phyloP scores from a whole-genome alignment of 768 basidiomycete genomes.

The Cyclocybe cylindracea region DNA sequence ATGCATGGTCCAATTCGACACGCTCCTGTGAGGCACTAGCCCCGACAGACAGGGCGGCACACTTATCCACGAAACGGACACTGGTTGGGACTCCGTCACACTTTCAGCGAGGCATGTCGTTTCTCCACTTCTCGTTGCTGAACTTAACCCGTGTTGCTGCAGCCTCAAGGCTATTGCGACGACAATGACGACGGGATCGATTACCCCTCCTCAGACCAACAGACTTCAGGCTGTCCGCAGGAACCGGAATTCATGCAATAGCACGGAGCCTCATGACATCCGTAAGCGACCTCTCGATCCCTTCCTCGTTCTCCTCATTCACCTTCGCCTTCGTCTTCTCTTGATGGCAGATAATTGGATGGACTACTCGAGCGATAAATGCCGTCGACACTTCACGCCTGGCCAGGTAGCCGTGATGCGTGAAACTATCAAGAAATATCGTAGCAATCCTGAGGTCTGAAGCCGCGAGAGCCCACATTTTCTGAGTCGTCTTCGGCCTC shows the following conservation, averaged over 20 bases:
- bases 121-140: background rate
- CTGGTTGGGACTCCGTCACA: slow-evolving; percentile 38
- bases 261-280: slow-evolving; percentile 35
- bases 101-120: slow-evolving; percentile 28
- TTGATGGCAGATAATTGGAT: slow-evolving; percentile 33
- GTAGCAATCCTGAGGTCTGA: background rate
- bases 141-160: background rate
- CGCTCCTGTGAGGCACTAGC: slow-evolving; percentile 31
- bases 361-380: slow-evolving; percentile 32
- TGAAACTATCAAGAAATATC: slow-evolving; percentile 4
- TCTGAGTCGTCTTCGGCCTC: too few species aligned
- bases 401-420: slow-evolving; percentile 25
- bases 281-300: slow-evolving; percentile 13
- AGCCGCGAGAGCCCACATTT: too few species aligned
- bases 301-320: background rate
- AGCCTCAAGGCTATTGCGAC: slow-evolving; percentile 19
- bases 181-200: slow-evolving; percentile 24
- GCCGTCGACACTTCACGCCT: slow-evolving; percentile 28
- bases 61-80: slow-evolving; percentile 35
- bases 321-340: background rate
- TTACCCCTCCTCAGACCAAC: slow-evolving; percentile 24
- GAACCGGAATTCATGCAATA: slow-evolving; percentile 17
- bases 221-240: slow-evolving; percentile 32
- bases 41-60: slow-evolving; percentile 29
- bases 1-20: slow-evolving; percentile 25